Base-by-base conservation (phyloP, 805 yeast species). In the Candida railenensis region DNA sequence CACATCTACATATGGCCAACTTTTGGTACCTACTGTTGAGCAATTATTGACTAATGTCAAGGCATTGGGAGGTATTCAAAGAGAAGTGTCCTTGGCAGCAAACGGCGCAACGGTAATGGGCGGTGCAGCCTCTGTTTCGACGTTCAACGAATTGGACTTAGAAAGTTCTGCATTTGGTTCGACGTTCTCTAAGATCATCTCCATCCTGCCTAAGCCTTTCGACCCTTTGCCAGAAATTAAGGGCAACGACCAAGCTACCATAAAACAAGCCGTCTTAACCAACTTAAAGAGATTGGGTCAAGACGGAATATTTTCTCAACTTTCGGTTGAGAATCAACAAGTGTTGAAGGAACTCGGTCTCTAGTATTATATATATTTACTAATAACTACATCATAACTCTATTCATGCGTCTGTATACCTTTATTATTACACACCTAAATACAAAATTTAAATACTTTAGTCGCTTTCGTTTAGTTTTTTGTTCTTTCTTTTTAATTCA, bases 101-200 rank as follows among this genome's bases (percentile, higher is more conserved):
- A 57, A 52, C 3, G 52, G 53, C 3, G 53, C 55, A 30, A 55
- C 55, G 12, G 50, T 28, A 5, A 22, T 46, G 3, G 55, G 55
- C 3, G 60, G 51, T 18, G 51, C 55, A 44, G 49, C 63, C 2
- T 63, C 69, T 36, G 74, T 71, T 22, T 25, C 30, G 9, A 11
- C 11, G 30, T 25, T 25, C 32, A 64, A 63, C 34, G 83, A 78
- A 42, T 57, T 77, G 18, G 85, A 84, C 53, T 58, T 77, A 21
- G 96, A 90, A 50, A 77, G 85, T 42, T 62, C 75, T 2, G 74
- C 94, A 2, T 94, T 91, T 66, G 98, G 98, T 2, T 85, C 97
- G 0, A 81, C 84, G 44, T 94, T 81, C 65, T 87, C 95, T 44
- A 83, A 79, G 58, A 72, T 94, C 48, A 81, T 78, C 1, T 78